Evolutionary conservation across 331 rosid genomes (phyloP).

Genomic region (Dryas integrifolia): DNA sequence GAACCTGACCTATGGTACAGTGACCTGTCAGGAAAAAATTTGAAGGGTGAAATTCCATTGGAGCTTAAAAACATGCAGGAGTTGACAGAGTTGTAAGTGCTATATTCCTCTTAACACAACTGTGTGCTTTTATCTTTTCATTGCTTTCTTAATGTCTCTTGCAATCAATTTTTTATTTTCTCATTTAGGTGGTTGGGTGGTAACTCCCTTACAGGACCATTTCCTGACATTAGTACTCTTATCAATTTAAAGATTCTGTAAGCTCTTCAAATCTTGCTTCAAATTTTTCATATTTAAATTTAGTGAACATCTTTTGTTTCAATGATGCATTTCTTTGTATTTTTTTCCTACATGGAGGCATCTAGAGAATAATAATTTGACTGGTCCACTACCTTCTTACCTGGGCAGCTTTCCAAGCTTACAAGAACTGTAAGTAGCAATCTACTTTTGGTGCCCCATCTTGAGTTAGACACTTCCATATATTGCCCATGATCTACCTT

Average conservation of each 20-base stretch:
- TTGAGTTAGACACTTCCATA: slow-evolving; percentile 8
- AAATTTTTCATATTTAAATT: slow-evolving; percentile 11
- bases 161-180: background rate
- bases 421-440: slow-evolving; percentile 72
- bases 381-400: slow-evolving; percentile 70
- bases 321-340: background rate
- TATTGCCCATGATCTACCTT: slow-evolving; percentile 1
- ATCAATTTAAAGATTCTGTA: slow-evolving; percentile 78
- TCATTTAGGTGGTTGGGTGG: slow-evolving; percentile 76
- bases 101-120: slow-evolving; percentile 11
- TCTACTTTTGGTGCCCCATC: slow-evolving; percentile 12
- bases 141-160: background rate
- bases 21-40: slow-evolving; percentile 57
- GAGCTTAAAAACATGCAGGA: slow-evolving; percentile 69
- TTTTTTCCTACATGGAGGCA: slow-evolving; percentile 55
- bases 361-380: slow-evolving; percentile 84
- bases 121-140: background rate
- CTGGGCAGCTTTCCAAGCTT: slow-evolving; percentile 70
- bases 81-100: slow-evolving; percentile 73
- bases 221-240: slow-evolving; percentile 86
- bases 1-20: slow-evolving; percentile 36
- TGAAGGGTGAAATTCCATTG: slow-evolving; percentile 65
- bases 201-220: slow-evolving; percentile 64
- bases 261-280: slow-evolving; percentile 36
- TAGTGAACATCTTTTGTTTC: slow-evolving; percentile 12